phyloP scores from a whole-genome alignment of 1,139 yeast species.

The Pichia sp. region DNA sequence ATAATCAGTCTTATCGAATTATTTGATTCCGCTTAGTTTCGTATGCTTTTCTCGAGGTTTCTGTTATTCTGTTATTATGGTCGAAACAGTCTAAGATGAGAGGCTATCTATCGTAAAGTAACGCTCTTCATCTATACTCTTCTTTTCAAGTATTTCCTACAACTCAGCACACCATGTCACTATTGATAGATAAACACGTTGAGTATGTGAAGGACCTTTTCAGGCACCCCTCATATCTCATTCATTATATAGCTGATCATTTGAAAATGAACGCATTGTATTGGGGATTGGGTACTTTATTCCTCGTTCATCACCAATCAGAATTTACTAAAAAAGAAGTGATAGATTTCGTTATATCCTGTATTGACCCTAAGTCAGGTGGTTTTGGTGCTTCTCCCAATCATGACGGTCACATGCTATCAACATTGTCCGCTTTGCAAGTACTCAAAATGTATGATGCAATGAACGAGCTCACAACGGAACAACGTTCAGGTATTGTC shows the following conservation, averaged over 20 bases:
- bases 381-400: conserved; percentile 88
- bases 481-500: conserved; percentile 31
- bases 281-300: conserved; percentile 86
- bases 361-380: conserved; percentile 57
- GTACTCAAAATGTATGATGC: conserved; percentile 61
- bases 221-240: conserved; percentile 47
- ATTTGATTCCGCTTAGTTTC: too few species aligned
- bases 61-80: too few species aligned
- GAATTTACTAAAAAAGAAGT: conserved; percentile 57
- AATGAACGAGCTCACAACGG: conserved; percentile 33
- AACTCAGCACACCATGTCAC: conserved; percentile 1
- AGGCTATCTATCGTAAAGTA: too few species aligned
- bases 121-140: too few species aligned
- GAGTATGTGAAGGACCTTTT: conserved; percentile 45
- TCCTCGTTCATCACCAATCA: conserved; percentile 49
- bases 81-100: too few species aligned
- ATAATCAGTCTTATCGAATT: too few species aligned
- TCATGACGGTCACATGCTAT: conserved; percentile 85
- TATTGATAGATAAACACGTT: conserved; percentile 39
- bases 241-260: conserved; percentile 89
- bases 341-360: conserved; percentile 56
- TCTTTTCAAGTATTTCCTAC: too few species aligned
- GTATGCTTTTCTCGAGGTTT: too few species aligned
- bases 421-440: conserved; percentile 84
- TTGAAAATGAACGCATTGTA: conserved; percentile 84